A percentile compares a stretch with the other conserved stretches of the same genome.
These are phyloP conservation scores for Picocystis salinarum DNA, from an alignment of 139 green algal genomes.

Conservation along the genomic window DNA sequence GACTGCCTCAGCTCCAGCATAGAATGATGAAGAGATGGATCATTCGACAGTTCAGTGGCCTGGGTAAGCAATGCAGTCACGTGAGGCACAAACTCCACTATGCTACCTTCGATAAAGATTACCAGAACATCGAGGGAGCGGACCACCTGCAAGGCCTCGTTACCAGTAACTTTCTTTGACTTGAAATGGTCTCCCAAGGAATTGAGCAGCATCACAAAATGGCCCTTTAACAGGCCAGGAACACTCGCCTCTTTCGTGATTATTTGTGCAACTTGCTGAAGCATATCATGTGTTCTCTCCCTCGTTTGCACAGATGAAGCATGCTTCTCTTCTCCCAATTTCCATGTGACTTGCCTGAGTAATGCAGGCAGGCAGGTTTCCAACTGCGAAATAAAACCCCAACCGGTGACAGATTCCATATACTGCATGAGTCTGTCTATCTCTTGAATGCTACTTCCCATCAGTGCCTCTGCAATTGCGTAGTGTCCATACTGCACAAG, in stretches of 20 bases:
- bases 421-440: conserved; percentile 3
- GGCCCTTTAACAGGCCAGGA: not conserved
- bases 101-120: not conserved
- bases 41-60: not conserved
- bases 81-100: not conserved
- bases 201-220: not conserved
- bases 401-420: conserved; percentile 5
- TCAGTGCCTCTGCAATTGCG: conserved; percentile 2
- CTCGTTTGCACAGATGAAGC: not conserved
- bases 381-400: conserved; percentile 3
- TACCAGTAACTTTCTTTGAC: not conserved
- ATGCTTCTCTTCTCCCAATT: not conserved
- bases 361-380: conserved; percentile 1
- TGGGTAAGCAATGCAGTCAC: not conserved
- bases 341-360: conserved; percentile 5
- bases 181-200: not conserved
- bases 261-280: not conserved
- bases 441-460: not conserved
- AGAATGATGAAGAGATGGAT: too few species aligned
- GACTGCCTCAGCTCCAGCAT: too few species aligned
- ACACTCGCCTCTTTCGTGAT: not conserved
- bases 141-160: not conserved
- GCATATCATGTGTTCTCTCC: not conserved
- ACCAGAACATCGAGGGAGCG: not conserved
- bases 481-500: conserved; percentile 6